Evolutionary conservation across 1,139 yeast species (phyloP).

Genomic region (Suhomyces coccinellae): DNA sequence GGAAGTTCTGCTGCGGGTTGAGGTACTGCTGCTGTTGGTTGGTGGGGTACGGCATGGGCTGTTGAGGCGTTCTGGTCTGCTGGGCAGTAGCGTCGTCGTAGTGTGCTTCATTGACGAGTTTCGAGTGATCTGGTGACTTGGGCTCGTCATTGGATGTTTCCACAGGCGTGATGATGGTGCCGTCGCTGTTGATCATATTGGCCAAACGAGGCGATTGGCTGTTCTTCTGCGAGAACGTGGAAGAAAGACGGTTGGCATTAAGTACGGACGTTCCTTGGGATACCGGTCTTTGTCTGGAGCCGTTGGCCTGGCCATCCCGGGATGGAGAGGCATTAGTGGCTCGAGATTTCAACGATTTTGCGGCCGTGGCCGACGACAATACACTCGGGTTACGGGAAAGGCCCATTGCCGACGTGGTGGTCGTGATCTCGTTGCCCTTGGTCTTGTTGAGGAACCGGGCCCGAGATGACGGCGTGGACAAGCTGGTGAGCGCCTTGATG

Average conservation of each 20-base stretch:
- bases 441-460: slow-evolving; percentile 24
- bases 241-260: slow-evolving; percentile 35
- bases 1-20: slow-evolving; percentile 16
- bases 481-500: slow-evolving; percentile 60
- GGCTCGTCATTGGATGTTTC: slow-evolving; percentile 25
- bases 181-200: slow-evolving; percentile 50
- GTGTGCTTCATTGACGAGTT: not conserved
- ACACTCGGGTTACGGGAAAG: slow-evolving; percentile 34
- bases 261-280: slow-evolving; percentile 29
- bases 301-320: slow-evolving; percentile 1
- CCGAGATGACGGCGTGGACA: slow-evolving; percentile 58
- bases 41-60: slow-evolving; percentile 5
- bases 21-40: slow-evolving; percentile 12
- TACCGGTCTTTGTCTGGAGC: slow-evolving; percentile 20
- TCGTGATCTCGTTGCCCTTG: slow-evolving; percentile 11
- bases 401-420: slow-evolving; percentile 14
- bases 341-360: slow-evolving; percentile 25
- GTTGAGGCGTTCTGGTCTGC: slow-evolving; percentile 7
- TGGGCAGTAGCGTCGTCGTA: slow-evolving; percentile 8
- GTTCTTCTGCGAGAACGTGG: slow-evolving; percentile 38
- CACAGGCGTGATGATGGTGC: slow-evolving; percentile 47
- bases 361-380: slow-evolving; percentile 26
- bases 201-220: slow-evolving; percentile 40
- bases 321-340: slow-evolving; percentile 25
- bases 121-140: slow-evolving; percentile 1